These are phyloP conservation scores for Trichoderma orchidacearum DNA, from an alignment of 495 filamentous ascomycete genomes.

Conservation along the genomic window DNA sequence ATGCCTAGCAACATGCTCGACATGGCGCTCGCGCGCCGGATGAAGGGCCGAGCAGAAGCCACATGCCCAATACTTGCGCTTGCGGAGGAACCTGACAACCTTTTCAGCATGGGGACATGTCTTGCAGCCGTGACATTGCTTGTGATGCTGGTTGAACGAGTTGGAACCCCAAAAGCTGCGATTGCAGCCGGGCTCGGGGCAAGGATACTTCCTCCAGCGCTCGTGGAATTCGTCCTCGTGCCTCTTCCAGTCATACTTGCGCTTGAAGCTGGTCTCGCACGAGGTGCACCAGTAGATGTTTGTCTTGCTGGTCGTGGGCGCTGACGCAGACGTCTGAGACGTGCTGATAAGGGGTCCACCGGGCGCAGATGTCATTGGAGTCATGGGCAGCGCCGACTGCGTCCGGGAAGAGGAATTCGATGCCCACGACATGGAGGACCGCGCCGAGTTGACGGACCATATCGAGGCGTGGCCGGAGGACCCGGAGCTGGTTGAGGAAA, in stretches of 20 bases:
- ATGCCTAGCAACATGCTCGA: conserved; percentile 35
- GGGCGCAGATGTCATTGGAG: not conserved
- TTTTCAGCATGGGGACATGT: conserved; percentile 33
- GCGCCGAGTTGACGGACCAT: conserved; percentile 10
- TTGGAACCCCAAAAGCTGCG: conserved; percentile 36
- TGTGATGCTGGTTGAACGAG: conserved; percentile 38
- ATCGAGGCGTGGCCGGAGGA: conserved; percentile 20
- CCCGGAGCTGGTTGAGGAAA: conserved; percentile 21
- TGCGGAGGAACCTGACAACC: conserved; percentile 22
- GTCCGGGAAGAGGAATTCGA: conserved; percentile 6
- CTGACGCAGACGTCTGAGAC: conserved; percentile 13
- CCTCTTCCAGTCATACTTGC: conserved; percentile 39
- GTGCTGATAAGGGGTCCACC: not conserved
- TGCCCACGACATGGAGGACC: conserved; percentile 16
- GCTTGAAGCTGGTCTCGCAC: conserved; percentile 34
- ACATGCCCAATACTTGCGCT: conserved; percentile 24
- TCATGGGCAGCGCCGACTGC: conserved; percentile 4
- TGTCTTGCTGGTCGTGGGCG: conserved; percentile 14
- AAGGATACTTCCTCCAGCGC: conserved; percentile 35
- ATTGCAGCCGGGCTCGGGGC: conserved; percentile 26
- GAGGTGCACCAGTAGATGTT: conserved; percentile 37
- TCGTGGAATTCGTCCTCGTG: conserved; percentile 41
- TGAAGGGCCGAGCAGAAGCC: conserved; percentile 36
- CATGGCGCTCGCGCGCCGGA: conserved; percentile 30
- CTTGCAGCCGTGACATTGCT: conserved; percentile 34